Base-by-base conservation (phyloP, 352 stramenopile species). In the Pythium scleroteichum region DNA sequence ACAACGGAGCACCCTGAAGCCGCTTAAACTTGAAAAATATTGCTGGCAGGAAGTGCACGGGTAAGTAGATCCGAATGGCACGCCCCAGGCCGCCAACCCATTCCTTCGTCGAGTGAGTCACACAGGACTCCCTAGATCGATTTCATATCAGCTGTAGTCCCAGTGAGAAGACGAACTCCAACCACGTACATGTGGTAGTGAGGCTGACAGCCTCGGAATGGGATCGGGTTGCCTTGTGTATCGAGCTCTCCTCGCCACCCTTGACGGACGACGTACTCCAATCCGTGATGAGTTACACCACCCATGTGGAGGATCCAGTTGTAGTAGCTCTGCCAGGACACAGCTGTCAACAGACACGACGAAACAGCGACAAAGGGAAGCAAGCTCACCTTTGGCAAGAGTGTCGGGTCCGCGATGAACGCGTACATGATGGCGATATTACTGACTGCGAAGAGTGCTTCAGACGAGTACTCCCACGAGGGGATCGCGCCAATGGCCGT, bases 381-480 rank as follows among this genome's bases (percentile, higher is more conserved):
- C 3, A 9, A 14, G 39, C 46, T 6, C 66, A 94, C 85, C 73
- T 89, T 87, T n/a, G 82, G 73, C 50, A 95, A 48, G 20, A 92
- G 46, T 54, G 62, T 78, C 17, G 82, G 86, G 24, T 88, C 73
- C 26, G 87, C 77, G 7, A 93, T 48, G 53, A 92, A 88, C 20
- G 66, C 79, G 71, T 95, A 93, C 73, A 94, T 88, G 51, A 95
- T 92, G 16, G 71, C 66, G 9, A 72, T 75, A 69, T 95, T 95
- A 68, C 81, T 91, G 20, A 80, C 48, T 1, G 76, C 77, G 59
- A 95, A 95, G 22, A 94, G 68, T 38, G 65, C 59, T 64, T 95
- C 86, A 23, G 79, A 84, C 59, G 82, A 85, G 64, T 90, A 90
- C 27, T 73, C 58, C 72, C 75, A 85, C 19, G 70, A 72, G 1